Percentiles rank a stretch among this genome's conserved stretches.
phyloP scores from a whole-genome alignment of 805 yeast genomes.

The Barnettozyma botsteinii region DNA sequence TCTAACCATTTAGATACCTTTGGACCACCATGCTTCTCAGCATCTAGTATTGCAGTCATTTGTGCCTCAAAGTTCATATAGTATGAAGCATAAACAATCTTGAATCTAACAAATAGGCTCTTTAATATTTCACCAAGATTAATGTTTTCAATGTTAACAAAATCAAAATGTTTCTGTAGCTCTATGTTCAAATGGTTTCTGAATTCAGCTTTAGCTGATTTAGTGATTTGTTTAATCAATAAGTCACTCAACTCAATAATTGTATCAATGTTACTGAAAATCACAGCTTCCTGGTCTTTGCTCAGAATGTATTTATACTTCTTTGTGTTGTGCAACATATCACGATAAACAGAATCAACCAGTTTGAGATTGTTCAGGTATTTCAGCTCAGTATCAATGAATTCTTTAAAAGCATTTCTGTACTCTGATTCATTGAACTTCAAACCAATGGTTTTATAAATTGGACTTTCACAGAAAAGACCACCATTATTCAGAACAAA shows the following conservation, averaged over 20 bases:
- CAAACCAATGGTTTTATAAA: constrained; percentile 3
- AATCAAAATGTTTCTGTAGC: constrained; percentile 8
- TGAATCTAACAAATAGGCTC: constrained; percentile 29
- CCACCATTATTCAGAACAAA: constrained; percentile 14
- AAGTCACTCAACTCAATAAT: constrained; percentile 32
- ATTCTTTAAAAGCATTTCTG: constrained; percentile 21
- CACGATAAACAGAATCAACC: constrained; percentile 29
- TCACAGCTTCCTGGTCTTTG: constrained; percentile 29
- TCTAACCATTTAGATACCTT: constrained; percentile 30
- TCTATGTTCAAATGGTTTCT: constrained; percentile 6
- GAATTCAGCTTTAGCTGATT: not conserved
- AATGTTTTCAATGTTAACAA: constrained; percentile 11
- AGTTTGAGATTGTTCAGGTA: constrained; percentile 28
- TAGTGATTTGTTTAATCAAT: constrained; percentile 21
- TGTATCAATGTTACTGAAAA: constrained; percentile 41
- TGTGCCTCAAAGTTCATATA: constrained; percentile 28
- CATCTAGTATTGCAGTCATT: constrained; percentile 20
- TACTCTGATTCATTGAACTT: constrained; percentile 14
- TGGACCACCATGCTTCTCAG: constrained; percentile 17
- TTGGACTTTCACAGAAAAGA: constrained; percentile 9
- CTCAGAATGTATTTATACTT: constrained; percentile 29
- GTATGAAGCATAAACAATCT: constrained; percentile 30
- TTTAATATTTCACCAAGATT: constrained; percentile 28
- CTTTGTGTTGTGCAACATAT: constrained; percentile 26
- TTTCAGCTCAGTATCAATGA: constrained; percentile 31